Base-by-base conservation (phyloP, 2,329 filamentous ascomycete species). In the Magnaporthiopsis rhizophila region DNA sequence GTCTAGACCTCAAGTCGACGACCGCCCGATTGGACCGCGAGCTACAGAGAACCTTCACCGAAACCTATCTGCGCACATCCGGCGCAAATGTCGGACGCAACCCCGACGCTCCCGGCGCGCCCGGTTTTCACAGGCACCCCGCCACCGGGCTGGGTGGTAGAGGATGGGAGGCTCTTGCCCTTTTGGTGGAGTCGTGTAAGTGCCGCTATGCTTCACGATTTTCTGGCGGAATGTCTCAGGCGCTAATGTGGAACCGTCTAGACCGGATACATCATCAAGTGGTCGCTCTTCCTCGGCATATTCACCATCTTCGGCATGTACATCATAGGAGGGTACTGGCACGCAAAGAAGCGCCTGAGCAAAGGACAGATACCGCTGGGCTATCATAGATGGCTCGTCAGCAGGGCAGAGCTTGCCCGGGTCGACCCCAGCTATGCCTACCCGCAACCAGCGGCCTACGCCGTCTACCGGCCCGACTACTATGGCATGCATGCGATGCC, bases 241-340 rank as follows among this genome's bases (percentile, higher is more conserved):
- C 45, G 58, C 62, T 53, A 6, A 50, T 26, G 18, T 36, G 57
- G 12, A 65, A 60, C 30, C 30, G 2, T 30, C 8, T 24, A 89
- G 86, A 82, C 81, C 50, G 88, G 86, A 65, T 75, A 82, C 64
- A 87, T 88, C 65, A 79, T 92, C 70, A 90, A 91, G 75, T 94
- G 89, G 85, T 80, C 83, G 60, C 76, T 94, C 66, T 85, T 93
- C 71, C 82, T 84, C 66, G 77, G 79, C 67, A 73, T 94, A 68
- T 78, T 90, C 69, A 65, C 81, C 64, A 64, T 86, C 66, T 75
- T 91, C 70, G 73, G 85, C 63, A 70, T 80, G 58, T 91, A 87
- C 80, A 79, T 92, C 70, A 68, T 90, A 64, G 80, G 85, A 65
- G 89, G 89, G 66, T 89, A 89, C 74, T 76, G 84, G 60, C 91